Percentiles rank a stretch among this genome's conserved stretches.
Evolutionary conservation across 2,329 filamentous ascomycete species (phyloP).

Genomic region (Aspergillus fumigatiaffinis): DNA sequence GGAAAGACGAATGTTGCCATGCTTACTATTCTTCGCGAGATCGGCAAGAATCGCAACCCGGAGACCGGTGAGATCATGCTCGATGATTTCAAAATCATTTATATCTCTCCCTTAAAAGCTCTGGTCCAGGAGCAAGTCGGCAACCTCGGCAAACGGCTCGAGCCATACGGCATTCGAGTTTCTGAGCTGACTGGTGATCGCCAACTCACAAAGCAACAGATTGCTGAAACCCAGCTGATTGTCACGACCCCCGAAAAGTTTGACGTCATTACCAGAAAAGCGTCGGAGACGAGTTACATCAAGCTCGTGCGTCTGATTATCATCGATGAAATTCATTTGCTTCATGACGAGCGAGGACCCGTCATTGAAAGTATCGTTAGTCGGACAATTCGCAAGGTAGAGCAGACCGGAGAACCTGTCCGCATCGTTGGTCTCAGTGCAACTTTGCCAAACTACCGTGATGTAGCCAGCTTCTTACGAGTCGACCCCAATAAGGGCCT

Average conservation of each 20-base stretch:
- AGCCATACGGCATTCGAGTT: conserved; percentile 86
- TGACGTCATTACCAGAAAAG: conserved; percentile 98
- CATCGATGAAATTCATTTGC: conserved; percentile 95
- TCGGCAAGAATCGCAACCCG: conserved; percentile 88
- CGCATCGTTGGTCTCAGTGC: conserved; percentile 89
- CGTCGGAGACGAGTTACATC: conserved; percentile 93
- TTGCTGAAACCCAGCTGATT: conserved; percentile 95
- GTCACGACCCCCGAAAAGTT: conserved; percentile 98
- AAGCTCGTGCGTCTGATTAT: conserved; percentile 94
- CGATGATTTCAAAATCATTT: conserved; percentile 97
- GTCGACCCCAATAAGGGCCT: conserved; percentile 81
- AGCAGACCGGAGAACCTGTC: conserved; percentile 91
- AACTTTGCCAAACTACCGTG: conserved; percentile 91
- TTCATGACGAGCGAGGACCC: conserved; percentile 95
- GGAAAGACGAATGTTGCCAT: conserved; percentile 99
- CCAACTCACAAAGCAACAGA: conserved; percentile 97
- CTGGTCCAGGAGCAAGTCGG: conserved; percentile 97
- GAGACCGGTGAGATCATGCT: conserved; percentile 90
- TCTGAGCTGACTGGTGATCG: conserved; percentile 96
- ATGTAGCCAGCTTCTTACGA: conserved; percentile 92
- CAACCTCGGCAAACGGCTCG: conserved; percentile 88
- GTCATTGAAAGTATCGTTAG: conserved; percentile 96
- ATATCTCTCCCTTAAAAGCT: conserved; percentile 93
- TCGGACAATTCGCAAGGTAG: conserved; percentile 84
- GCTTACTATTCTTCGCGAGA: conserved; percentile 91